Evolutionary conservation across 805 yeast genomes (phyloP), one percentile per base, ranked within the genome.

Genomic region (Metschnikowia vanudenii): DNA sequence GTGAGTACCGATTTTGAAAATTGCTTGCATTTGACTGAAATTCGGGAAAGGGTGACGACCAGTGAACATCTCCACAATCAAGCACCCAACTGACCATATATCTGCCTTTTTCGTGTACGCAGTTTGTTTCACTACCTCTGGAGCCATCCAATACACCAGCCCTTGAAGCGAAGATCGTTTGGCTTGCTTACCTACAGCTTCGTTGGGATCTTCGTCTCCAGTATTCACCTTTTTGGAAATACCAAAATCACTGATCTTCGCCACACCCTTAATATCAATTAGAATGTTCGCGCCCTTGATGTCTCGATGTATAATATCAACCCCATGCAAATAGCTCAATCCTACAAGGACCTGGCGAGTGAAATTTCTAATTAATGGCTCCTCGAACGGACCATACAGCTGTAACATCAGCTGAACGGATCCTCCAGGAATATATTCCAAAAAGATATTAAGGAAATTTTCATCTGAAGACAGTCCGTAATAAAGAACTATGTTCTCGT

Each of bases 1-100:
- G 54, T 85, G 82, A 0, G 94, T 87, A 2, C 99, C 99, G 45
- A 94, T 86, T 63, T 86, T 84, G 77, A 91, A 94, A 32, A 94
- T 85, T 9, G 98, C 98, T 66, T 94, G 99, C 96, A 91, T 89
- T 63, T 90, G 98, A 41, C 90, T 84, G 54, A 90, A 87, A 49
- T 87, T 86, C 2, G 99, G 98, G 70, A 86, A 94, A 22, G 99
- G 99, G 64, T 94, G 99, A 47, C 82, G 82, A 2, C 97, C 98
- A 0, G 99, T 90, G 58, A 88, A 84, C 96, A 94, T 90, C 65
- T 94, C 99, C 29, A 94, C 84, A 12, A 92, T 79, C 20, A 94
- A 76, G 64, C 98, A 94, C 0, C 98, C 99, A 9, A 95, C 85
- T 0, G 97, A 88, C 99, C 99, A 94, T 20, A 94, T 89, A 63